Evolutionary conservation across 2,329 filamentous ascomycete genomes (phyloP).

Genomic region (Cytospora mali): DNA sequence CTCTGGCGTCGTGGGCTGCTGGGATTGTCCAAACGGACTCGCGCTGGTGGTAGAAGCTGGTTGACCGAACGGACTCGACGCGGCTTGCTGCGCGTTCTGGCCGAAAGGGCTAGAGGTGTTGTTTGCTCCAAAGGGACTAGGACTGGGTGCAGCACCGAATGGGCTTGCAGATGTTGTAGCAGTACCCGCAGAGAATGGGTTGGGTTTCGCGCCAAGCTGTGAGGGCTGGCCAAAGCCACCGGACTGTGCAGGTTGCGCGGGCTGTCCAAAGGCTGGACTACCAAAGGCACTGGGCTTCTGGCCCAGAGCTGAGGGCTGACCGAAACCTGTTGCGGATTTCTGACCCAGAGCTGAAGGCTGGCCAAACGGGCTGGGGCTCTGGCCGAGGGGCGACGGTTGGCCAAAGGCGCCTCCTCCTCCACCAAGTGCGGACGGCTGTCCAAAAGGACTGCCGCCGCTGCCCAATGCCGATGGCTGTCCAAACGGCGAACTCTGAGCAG

Average conservation of each 20-base stretch:
- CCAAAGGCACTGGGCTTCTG: conserved; percentile 38
- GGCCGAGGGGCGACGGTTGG: conserved; percentile 35
- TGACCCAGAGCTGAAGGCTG: conserved; percentile 41
- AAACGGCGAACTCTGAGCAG: conserved; percentile 36
- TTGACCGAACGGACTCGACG: conserved; percentile 18
- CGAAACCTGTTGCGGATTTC: conserved; percentile 42
- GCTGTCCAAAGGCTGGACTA: conserved; percentile 38
- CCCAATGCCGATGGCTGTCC: conserved; percentile 43
- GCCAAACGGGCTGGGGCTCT: conserved; percentile 41
- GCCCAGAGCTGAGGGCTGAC: conserved; percentile 39
- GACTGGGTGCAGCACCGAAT: conserved; percentile 30
- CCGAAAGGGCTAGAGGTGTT: conserved; percentile 17
- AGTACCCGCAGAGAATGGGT: conserved; percentile 32
- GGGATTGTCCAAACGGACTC: conserved; percentile 27
- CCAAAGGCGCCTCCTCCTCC: conserved; percentile 25
- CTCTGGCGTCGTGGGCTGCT: conserved; percentile 22
- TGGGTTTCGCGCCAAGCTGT: conserved; percentile 39
- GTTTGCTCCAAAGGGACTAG: conserved; percentile 29
- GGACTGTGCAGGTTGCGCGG: conserved; percentile 31
- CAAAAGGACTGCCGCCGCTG: conserved; percentile 34
- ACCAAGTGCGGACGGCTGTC: conserved; percentile 37
- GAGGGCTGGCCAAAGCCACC: conserved; percentile 42
- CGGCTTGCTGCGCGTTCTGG: conserved; percentile 30
- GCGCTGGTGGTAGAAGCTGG: conserved; percentile 9
- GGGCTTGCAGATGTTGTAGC: conserved; percentile 28